Base-by-base conservation (phyloP, 345 rosid genomes). In the Lepidium aucheri region DNA sequence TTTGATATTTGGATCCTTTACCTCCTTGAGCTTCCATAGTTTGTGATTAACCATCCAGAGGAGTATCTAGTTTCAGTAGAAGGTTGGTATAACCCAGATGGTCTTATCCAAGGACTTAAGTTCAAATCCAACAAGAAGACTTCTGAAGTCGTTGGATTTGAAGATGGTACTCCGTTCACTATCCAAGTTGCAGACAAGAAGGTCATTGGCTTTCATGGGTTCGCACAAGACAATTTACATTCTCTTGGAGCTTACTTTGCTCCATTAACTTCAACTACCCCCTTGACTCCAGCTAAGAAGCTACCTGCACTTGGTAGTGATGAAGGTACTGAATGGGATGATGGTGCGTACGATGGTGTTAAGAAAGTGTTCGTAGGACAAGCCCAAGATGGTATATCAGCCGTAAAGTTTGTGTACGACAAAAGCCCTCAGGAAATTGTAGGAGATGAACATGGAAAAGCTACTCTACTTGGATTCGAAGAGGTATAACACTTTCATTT, bases 221-320 rank as follows among this genome's bases (percentile, higher is more conserved):
- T 20, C 3, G 44, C 42, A 9, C 44, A 58, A 28, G 50, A 54
- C 8, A 3, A 43, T 39, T 9, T 72, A 13, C 18, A 63, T 14
- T 54, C 70, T 45, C 47, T 72, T 63, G 76, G 76, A 30, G 76
- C 76, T 24, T 72, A 72, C 55, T 63, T 72, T 35, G 65, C 24
- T 44, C 60, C 70, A 16, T 36, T 38, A 14, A 36, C 57, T 36
- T 16, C 61, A 3, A 12, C n/a, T n/a, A n/a, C 28, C 10, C 9
- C 50, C 5, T 54, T 32, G 26, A 24, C 32, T 13, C 49, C 64
- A 13, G 22, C 70, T 14, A 49, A 38, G 36, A 59, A 58, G 51
- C 34, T 68, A 15, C 44, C 57, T 5, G 74, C 78, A 6, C 24
- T 28, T 18, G 74, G 78, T 20, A 52, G 70, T 39, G 60, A 63